Base-by-base conservation (phyloP, 2,329 filamentous ascomycete genomes). In the Fonsecaea pedrosoi region DNA sequence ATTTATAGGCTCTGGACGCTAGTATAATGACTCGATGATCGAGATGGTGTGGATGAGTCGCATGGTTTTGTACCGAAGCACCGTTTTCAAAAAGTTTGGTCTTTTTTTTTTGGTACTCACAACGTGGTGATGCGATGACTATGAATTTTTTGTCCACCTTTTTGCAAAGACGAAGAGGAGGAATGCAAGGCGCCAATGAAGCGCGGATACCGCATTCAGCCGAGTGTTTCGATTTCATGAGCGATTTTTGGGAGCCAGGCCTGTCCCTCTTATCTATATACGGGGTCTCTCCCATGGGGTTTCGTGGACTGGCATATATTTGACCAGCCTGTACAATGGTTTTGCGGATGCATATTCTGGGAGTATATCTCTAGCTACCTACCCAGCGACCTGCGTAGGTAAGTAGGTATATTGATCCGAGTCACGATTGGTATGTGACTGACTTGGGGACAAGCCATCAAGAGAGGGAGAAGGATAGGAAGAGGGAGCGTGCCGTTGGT, bases 121-220 rank as follows among this genome's bases (percentile, higher is more conserved):
- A 6, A 34, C 12, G 40, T n/a, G 38, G 53, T 50, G 61, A 57
- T 18, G 54, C 48, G 62, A 64, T 58, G 56, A 50, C 9, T 54
- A 64, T 58, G 62, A 64, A 25, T 59, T 38, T 64, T 45, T 54
- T 12, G 25, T 37, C 25, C 40, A 42, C 15, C 12, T 45, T 64
- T n/a, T 18, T 25, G 18, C 18, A 50, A 25, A 25, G 45, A 50
- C 25, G 45, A 10, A 50, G 45, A 2, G 45, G 4, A 12, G 18
- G 45, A 25, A 25, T 25, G 21, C 2, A 5, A 50, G 40, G 40
- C 15, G 40, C 6, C 5, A 18, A 12, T 25, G 45, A 50, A 25
- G 18, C 1, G 45, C 45, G 45, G 18, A 50, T 50, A 50, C 18
- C 45, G 45, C 45, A 25, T 50, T 50, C 45, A 4, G 45, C 18